Evolutionary conservation across 2,329 filamentous ascomycete species (phyloP).

Genomic region (Hymenoscyphus albidus): DNA sequence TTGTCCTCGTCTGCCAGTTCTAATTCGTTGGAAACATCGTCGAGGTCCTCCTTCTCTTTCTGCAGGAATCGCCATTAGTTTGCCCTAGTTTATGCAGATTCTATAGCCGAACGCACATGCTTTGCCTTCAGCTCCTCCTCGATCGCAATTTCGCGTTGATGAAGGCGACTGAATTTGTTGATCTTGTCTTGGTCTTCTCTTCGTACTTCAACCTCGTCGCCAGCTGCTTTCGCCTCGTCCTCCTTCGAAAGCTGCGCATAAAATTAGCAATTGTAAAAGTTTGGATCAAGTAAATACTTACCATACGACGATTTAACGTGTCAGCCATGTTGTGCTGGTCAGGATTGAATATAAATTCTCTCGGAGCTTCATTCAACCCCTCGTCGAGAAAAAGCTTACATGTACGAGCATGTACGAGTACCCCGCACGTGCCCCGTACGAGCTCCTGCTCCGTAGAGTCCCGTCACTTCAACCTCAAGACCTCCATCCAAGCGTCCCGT

Average conservation of each 20-base stretch:
- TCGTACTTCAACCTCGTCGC: slow-evolving; percentile 87
- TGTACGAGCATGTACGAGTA: too few relatives aligned
- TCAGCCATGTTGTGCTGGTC: slow-evolving; percentile 7
- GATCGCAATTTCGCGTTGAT: slow-evolving; percentile 75
- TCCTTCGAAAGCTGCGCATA: slow-evolving; percentile 71
- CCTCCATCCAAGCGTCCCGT: too few relatives aligned
- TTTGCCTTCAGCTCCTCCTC: slow-evolving; percentile 79
- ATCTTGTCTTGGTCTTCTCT: slow-evolving; percentile 98
- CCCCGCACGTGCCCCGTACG: too few relatives aligned
- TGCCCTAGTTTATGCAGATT: background rate
- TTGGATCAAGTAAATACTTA: background rate
- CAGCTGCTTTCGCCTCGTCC: slow-evolving; percentile 70
- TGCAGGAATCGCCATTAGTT: slow-evolving; percentile 39
- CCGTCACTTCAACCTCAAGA: too few relatives aligned
- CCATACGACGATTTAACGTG: slow-evolving; percentile 12
- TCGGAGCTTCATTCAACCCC: background rate
- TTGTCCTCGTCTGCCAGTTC: slow-evolving; percentile 96
- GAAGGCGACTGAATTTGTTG: slow-evolving; percentile 92
- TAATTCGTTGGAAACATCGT: slow-evolving; percentile 85
- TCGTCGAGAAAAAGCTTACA: background rate
- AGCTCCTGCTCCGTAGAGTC: too few relatives aligned
- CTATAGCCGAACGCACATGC: slow-evolving; percentile 51
- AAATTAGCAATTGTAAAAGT: background rate
- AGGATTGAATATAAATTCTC: background rate
- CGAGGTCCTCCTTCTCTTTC: slow-evolving; percentile 98